Evolutionary conservation across 148 eudicot species (phyloP), one percentile per base, ranked within the genome.

Genomic region (Suaeda aralocaspica): DNA sequence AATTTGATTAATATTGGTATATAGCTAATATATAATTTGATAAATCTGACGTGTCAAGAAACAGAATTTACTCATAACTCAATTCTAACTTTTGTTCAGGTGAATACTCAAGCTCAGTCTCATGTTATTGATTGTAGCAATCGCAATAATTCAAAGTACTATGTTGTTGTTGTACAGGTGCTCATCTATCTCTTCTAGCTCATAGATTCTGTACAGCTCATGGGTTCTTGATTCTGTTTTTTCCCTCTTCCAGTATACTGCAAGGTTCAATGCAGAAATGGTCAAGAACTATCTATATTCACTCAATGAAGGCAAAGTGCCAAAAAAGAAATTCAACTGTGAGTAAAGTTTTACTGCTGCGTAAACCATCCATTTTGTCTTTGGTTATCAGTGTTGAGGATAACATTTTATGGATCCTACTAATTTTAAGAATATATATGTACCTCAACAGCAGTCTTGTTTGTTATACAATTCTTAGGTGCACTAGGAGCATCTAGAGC

Each of bases 241-340:
- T 24, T 55, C 44, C 59, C 66, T 64, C 53, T 70, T 78, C 76
- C 89, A 95, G 99, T 95, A 95, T 72, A 85, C 90, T 64, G 97
- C 99, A 69, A 83, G 93, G 53, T 89, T 95, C 72, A 95, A 64
- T 87, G 99, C 99, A 33, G 99, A 95, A 34, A 82, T 85, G 68
- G 97, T 91, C 69, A 95, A 91, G 82, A 95, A 82, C 74, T 95
- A 89, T 70, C 81, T 95, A 24, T 89, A 95, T 72, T 48, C 83
- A 2, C 82, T 95, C 75, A 95, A 95, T 55, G 69, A 84, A 74
- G 99, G 96, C 69, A 89, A 86, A 82, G 76, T 91, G 51, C 86
- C 99, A 1, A 91, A 95, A 79, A 95, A 95, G 92, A 94, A 85
- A 81, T 80, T 95, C 77, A 95, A 95, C 69, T 81, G 99, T 95